Percentiles rank a stretch among this genome's conserved stretches.
Conservation (phyloP, 2,329 filamentous ascomycete genomes). For the Ophiostoma sp. region DNA sequence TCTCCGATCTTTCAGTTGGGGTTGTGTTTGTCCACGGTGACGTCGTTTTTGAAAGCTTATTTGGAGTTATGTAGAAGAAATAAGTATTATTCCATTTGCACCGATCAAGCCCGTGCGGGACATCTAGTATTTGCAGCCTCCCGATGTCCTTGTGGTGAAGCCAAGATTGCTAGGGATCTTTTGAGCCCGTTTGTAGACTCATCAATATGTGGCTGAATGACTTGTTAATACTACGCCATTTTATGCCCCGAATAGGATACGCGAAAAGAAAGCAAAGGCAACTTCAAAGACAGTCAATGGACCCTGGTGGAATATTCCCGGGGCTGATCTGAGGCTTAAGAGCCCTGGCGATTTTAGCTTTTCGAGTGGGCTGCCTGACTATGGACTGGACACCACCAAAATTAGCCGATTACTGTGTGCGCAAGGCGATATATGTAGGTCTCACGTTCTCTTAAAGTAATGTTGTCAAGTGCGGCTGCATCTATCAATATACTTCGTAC, state of each 20-base stretch:
- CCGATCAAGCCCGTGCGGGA: background rate
- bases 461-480: no score
- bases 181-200: background rate
- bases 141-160: background rate
- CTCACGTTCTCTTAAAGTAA: no score
- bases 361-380: background rate
- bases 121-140: background rate
- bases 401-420: background rate
- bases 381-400: background rate
- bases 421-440: no score
- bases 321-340: background rate
- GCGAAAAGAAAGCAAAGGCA: background rate
- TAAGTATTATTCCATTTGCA: background rate
- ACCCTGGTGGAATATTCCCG: background rate
- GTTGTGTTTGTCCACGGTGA: background rate
- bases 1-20: background rate
- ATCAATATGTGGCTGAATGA: background rate
- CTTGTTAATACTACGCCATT: background rate
- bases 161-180: no score
- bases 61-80: background rate
- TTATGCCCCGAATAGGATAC: background rate
- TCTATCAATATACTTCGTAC: no score
- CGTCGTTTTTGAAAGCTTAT: conserved; percentile 5
- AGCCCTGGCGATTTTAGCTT: background rate
- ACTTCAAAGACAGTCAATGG: background rate